A percentile compares a stretch with the other conserved stretches of the same genome.
phyloP scores from a whole-genome alignment of 2,329 filamentous ascomycete genomes.

The Pleoardoris graminearum region DNA sequence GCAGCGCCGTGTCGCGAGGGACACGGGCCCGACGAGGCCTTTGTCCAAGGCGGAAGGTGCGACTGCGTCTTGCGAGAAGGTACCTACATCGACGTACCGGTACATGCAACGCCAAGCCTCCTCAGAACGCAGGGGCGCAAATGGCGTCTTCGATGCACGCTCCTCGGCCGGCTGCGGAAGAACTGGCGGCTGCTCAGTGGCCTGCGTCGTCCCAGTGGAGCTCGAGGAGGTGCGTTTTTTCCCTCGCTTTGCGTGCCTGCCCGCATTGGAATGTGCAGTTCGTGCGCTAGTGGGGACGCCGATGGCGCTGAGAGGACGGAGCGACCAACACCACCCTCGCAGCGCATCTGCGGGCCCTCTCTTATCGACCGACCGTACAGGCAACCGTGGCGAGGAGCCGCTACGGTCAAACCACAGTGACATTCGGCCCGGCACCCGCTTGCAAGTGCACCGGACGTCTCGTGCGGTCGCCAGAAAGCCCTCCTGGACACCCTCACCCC shows the following conservation, averaged over 20 bases:
- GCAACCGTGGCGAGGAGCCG: constrained; percentile 8
- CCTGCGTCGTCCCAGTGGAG: neutral
- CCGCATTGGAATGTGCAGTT: constrained; percentile 2
- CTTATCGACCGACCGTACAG: constrained; percentile 25
- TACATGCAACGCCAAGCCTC: neutral
- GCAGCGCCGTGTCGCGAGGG: constrained; percentile 10
- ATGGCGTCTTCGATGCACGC: neutral
- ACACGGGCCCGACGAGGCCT: constrained; percentile 29
- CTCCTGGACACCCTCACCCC: constrained; percentile 9
- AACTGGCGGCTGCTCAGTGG: constrained; percentile 4
- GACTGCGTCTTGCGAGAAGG: neutral
- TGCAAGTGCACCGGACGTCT: neutral
- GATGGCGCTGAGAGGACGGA: constrained; percentile 30
- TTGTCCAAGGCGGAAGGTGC: constrained; percentile 6
- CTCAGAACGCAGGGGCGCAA: neutral
- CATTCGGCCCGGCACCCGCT: neutral
- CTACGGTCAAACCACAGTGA: neutral
- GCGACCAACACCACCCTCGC: constrained; percentile 21
- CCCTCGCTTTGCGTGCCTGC: constrained; percentile 13
- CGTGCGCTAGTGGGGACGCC: constrained; percentile 12
- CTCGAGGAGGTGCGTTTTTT: constrained; percentile 19
- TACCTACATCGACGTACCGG: neutral
- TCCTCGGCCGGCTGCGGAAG: constrained; percentile 1
- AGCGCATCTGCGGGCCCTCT: constrained; percentile 25
- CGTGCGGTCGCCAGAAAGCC: neutral